These are phyloP conservation scores for Beauveria asiatica DNA, from an alignment of 2,329 filamentous ascomycete species.

Conservation along the genomic window DNA sequence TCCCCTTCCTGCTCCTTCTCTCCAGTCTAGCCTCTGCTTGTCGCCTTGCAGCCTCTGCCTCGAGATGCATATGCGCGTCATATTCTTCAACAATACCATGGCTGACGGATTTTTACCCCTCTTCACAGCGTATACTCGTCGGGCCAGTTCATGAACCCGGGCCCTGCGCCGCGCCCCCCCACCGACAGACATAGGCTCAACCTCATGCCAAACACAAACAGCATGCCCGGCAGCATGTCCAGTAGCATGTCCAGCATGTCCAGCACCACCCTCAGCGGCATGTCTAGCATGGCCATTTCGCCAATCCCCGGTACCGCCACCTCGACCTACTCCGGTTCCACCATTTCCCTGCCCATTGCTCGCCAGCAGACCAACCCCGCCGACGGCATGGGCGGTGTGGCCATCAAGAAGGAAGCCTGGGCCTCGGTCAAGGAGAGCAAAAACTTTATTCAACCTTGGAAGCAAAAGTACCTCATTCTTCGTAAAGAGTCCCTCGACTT, in stretches of 20 bases:
- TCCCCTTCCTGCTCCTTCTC: background rate
- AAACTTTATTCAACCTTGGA: conserved; percentile 78
- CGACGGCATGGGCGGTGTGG: conserved; percentile 58
- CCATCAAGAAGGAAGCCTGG: conserved; percentile 73
- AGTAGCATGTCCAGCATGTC: conserved; percentile 27
- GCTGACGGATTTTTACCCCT: background rate
- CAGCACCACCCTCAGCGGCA: conserved; percentile 61
- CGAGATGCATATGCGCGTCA: too few species aligned
- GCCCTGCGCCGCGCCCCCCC: conserved; percentile 85
- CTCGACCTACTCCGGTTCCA: conserved; percentile 61
- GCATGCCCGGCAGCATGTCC: conserved; percentile 68
- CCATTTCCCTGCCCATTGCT: conserved; percentile 62
- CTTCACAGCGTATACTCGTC: conserved; percentile 40
- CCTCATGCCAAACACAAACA: conserved; percentile 62
- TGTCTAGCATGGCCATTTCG: conserved; percentile 70
- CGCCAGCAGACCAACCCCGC: conserved; percentile 52
- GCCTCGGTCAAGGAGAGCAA: conserved; percentile 85
- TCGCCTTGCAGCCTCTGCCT: background rate
- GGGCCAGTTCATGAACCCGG: conserved; percentile 88
- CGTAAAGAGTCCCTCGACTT: conserved; percentile 92
- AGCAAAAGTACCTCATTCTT: conserved; percentile 83
- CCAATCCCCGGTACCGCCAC: conserved; percentile 58
- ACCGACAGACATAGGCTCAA: conserved; percentile 74
- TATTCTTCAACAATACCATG: background rate
- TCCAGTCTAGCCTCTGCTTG: background rate